These are phyloP conservation scores for Coniosporium tulheliwenetii DNA, from an alignment of 2,329 filamentous ascomycete species.

Conservation along the genomic window DNA sequence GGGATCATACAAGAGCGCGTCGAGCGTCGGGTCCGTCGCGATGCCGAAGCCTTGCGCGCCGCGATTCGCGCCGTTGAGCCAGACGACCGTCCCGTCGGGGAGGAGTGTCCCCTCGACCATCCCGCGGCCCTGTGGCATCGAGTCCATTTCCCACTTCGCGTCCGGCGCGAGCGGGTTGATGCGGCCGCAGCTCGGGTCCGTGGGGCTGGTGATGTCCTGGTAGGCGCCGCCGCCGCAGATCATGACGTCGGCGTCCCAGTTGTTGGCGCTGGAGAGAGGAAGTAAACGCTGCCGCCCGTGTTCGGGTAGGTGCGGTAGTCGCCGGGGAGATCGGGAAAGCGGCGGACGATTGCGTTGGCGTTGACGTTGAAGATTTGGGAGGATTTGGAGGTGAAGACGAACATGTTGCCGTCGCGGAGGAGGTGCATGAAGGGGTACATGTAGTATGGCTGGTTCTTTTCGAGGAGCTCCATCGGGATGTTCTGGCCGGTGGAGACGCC, in stretches of 20 bases:
- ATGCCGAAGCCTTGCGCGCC: conserved; percentile 46
- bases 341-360: conserved; percentile 27
- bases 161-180: conserved; percentile 34
- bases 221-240: conserved; percentile 45
- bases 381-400: conserved; percentile 40
- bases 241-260: conserved; percentile 38
- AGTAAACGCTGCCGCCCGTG: conserved; percentile 43
- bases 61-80: conserved; percentile 41
- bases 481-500: conserved; percentile 32
- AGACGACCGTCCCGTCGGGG: conserved; percentile 43
- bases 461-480: conserved; percentile 36
- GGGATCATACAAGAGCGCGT: conserved; percentile 43
- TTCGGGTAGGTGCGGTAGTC: conserved; percentile 45
- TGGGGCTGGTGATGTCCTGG: conserved; percentile 42
- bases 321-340: conserved; percentile 37
- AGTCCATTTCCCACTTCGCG: conserved; percentile 40
- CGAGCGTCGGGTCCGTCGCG: conserved; percentile 35
- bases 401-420: conserved; percentile 39
- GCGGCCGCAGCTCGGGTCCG: conserved; percentile 41
- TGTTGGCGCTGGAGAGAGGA: conserved; percentile 33
- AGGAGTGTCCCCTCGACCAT: conserved; percentile 47
- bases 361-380: conserved; percentile 39
- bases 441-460: conserved; percentile 45
- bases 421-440: conserved; percentile 50
- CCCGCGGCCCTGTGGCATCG: conserved; percentile 38